Evolutionary conservation across 176 grass and related monocot species (phyloP).

Genomic region (Raddia guianensis): DNA sequence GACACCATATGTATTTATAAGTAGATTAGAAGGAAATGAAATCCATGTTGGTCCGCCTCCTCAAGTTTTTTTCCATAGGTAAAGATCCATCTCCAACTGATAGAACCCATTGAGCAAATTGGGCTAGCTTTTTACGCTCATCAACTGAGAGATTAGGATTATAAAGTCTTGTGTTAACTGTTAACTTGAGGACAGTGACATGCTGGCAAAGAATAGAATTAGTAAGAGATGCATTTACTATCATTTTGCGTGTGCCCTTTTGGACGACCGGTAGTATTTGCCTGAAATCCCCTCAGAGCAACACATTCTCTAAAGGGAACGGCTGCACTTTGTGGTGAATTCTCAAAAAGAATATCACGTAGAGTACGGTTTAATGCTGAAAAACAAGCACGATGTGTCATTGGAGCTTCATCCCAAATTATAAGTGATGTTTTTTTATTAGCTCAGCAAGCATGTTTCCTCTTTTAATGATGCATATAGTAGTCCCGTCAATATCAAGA

Average conservation of each 20-base stretch:
- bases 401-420: too few species aligned
- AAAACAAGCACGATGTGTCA: too few species aligned
- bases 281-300: too few species aligned
- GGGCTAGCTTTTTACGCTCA: not conserved
- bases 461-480: not conserved
- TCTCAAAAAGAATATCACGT: too few species aligned
- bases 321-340: too few species aligned
- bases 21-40: not conserved
- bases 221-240: conserved; percentile 10
- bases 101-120: not conserved
- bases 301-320: too few species aligned
- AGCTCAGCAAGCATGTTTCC: not conserved
- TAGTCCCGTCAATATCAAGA: not conserved
- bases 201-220: not conserved
- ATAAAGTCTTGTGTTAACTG: not conserved
- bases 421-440: too few species aligned
- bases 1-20: not conserved
- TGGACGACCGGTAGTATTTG: too few species aligned
- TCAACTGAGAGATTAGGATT: too few species aligned
- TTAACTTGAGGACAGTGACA: not conserved
- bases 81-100: not conserved
- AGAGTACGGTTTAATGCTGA: too few species aligned
- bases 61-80: not conserved
- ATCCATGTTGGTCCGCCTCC: not conserved
- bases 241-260: too few species aligned